A percentile compares a stretch with the other conserved stretches of the same genome.
Evolutionary conservation across 345 rosid species (phyloP).

Genomic region (Conringia planisiliqua): DNA sequence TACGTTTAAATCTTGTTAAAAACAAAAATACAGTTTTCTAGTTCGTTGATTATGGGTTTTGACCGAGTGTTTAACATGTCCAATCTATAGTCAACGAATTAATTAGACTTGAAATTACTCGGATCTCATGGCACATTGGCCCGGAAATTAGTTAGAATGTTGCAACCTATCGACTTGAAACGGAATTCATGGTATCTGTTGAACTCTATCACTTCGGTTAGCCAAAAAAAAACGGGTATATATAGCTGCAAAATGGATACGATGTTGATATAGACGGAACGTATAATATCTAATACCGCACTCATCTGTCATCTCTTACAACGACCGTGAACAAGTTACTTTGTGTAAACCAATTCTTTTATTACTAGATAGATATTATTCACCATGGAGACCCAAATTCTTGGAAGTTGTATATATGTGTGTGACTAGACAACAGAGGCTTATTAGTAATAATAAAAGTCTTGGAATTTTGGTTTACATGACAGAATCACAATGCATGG

Average conservation of each 20-base stretch:
- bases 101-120: too few relatives aligned
- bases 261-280: background rate
- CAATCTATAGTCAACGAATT: too few relatives aligned
- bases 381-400: background rate
- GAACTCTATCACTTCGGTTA: too few relatives aligned
- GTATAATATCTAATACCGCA: background rate
- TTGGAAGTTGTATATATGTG: background rate
- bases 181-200: too few relatives aligned
- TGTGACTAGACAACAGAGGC: background rate
- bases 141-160: too few relatives aligned
- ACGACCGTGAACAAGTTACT: background rate
- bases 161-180: too few relatives aligned
- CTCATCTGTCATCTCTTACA: background rate
- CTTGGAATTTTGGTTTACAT: background rate
- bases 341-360: background rate
- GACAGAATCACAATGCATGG: background rate
- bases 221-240: too few relatives aligned
- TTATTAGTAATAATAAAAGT: background rate
- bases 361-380: background rate
- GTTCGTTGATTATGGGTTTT: too few relatives aligned
- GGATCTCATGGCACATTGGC: too few relatives aligned
- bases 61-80: too few relatives aligned
- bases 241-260: background rate
- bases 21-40: too few relatives aligned
- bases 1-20: too few relatives aligned